Base-by-base conservation (phyloP, 352 stramenopile species). In the Phytopythium vexans region DNA sequence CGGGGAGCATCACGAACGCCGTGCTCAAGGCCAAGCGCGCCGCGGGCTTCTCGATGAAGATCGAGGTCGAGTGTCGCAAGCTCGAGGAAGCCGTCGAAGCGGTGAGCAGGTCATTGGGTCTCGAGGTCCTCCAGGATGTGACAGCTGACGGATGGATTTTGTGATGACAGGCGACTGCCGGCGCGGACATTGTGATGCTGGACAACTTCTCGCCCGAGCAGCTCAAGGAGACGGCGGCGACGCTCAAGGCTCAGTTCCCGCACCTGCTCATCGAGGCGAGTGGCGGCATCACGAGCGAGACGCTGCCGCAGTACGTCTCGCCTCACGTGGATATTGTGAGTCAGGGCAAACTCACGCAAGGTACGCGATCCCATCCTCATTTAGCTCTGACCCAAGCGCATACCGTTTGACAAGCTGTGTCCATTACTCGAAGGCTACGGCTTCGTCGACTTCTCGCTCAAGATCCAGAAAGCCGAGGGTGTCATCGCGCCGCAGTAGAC, bases 11-110 rank as follows among this genome's bases (percentile, higher is more conserved):
- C 70, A 96, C 83, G 41, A 91, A 92, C 27, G 96, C 97, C 8
- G 96, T 99, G 6, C 69, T 83, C 37, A 91, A 92, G 50, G 97
- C 97, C 27, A 83, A 96, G 56, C 66, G 72, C 46, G 97, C 92
- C 7, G 82, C 90, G 21, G 97, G 97, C 10, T 99, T 99, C 74
- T 98, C 85, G 32, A 97, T 98, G 82, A 99, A 99, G 86, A 98
- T 99, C 73, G 97, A 99, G 68, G 96, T 99, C 42, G 97, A 99
- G 76, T 98, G 92, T 55, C 89, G 96, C 56, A 88, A 72, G 44
- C 67, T 99, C 2, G 88, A 97, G 31, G 95, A 99, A 62, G 96
- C 92, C 10, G 55, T 97, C 14, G 94, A 99, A 69, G 96, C 96
- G 11, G 89, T 85, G 55, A 32, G 69, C 52, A 12, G 1, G 21